Base-by-base conservation (phyloP, 441 rosid genomes). In the Cnidoscolus chayamansa region DNA sequence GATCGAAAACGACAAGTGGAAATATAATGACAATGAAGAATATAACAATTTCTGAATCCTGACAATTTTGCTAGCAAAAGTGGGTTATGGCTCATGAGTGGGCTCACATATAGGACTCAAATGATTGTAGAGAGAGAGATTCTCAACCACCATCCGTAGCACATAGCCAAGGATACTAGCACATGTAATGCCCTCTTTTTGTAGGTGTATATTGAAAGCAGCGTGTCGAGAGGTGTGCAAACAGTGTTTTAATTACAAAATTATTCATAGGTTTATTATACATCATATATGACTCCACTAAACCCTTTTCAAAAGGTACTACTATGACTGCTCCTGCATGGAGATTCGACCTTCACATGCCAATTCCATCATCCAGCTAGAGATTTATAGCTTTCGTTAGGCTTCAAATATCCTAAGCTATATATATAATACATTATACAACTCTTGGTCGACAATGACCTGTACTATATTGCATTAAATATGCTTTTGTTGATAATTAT, bases 331-430 rank as follows among this genome's bases (percentile, higher is more conserved):
- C 10, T 72, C 65, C 30, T 65, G 79, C 54, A 72, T 72, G 65
- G 65, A 73, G 74, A 80, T 76, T 82, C 78, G 8, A 62, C 4
- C 43, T 7, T 62, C 79, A 80, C 81, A 77, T 73, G 83, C 79
- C 59, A 15, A 62, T 72, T 71, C 60, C 55, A 49, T 76, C 73
- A 61, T 73, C 78, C 83, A 80, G 75, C 83, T 71, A 68, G 2
- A 64, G 32, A 43, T 11, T 63, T 15, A 30, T 66, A 35, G 65
- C 55, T 76, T 74, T 64, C 56, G n/a, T 61, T 31, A 16, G 5
- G 2, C 10, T 70, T 53, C 49, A 54, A 67, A 32, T 53, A 40
- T 54, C 32, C 35, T 20, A 20, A 20, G 45, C 25, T 25, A 25
- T 25, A 25, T 25, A 25, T 25, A 25, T 25, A 25, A 25, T 25